A percentile compares a stretch with the other conserved stretches of the same genome.
phyloP scores from a whole-genome alignment of 2,329 filamentous ascomycete genomes.

The Hymenoscyphus scutula region DNA sequence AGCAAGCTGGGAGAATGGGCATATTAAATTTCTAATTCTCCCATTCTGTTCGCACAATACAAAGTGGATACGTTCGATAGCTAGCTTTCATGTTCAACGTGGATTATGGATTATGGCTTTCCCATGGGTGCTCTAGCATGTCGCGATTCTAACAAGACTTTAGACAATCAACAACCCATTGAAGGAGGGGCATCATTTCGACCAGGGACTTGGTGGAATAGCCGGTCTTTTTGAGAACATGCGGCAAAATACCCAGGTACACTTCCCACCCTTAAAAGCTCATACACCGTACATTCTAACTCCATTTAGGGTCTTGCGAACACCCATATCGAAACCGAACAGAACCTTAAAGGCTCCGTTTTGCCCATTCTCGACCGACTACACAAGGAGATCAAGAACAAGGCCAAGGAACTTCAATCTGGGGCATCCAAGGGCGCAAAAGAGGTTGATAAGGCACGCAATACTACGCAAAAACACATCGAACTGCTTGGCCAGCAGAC shows the following conservation, averaged over 20 bases:
- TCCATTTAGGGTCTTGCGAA: constrained; percentile 70
- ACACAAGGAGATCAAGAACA: constrained; percentile 95
- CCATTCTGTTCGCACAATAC: no score
- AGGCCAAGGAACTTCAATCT: constrained; percentile 81
- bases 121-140: not conserved
- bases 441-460: constrained; percentile 85
- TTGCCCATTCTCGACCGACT: constrained; percentile 86
- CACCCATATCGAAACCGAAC: constrained; percentile 86
- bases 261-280: constrained; percentile 7
- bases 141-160: constrained; percentile 9
- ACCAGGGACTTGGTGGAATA: constrained; percentile 82
- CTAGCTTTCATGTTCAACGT: no score
- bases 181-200: constrained; percentile 89
- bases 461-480: constrained; percentile 89
- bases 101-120: no score
- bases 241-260: constrained; percentile 78
- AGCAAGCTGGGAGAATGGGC: no score
- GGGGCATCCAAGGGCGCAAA: constrained; percentile 84
- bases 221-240: constrained; percentile 93
- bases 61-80: no score
- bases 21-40: no score
- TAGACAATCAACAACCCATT: constrained; percentile 82
- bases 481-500: constrained; percentile 87
- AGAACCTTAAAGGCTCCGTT: constrained; percentile 81
- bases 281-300: not conserved